phyloP scores from a whole-genome alignment of 2,329 filamentous ascomycete genomes.

The Blastomyces parvus region DNA sequence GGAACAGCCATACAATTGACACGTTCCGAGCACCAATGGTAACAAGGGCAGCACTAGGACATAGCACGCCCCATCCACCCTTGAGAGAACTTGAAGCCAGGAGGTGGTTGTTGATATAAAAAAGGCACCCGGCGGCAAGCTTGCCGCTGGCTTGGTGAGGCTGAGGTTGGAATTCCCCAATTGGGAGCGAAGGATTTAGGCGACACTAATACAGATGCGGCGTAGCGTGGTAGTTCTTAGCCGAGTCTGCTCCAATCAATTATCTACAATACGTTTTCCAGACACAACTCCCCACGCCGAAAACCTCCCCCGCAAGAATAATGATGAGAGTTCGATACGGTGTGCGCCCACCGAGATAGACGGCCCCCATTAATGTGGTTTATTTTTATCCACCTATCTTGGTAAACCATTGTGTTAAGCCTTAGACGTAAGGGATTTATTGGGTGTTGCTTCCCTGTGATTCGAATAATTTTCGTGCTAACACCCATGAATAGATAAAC shows the following conservation, averaged over 20 bases:
- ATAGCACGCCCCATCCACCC: background rate
- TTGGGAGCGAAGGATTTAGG: background rate
- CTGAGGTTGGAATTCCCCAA: constrained; percentile 2
- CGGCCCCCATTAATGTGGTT: background rate
- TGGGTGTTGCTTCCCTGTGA: background rate
- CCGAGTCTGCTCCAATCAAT: background rate
- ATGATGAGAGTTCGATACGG: background rate
- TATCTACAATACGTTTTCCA: background rate
- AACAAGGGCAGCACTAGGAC: background rate
- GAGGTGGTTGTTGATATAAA: background rate
- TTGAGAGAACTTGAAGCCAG: background rate
- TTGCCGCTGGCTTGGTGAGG: background rate
- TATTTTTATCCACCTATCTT: background rate
- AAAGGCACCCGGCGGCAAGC: background rate
- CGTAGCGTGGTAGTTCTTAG: background rate
- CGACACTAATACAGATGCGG: background rate
- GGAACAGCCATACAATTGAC: background rate
- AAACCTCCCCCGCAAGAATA: background rate
- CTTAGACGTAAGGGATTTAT: background rate
- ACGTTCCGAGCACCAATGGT: no score
- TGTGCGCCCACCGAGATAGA: background rate
- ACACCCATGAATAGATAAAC: background rate
- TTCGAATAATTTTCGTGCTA: background rate
- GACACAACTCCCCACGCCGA: background rate
- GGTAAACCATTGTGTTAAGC: background rate